These are phyloP conservation scores for Phytophthora melonis DNA, from an alignment of 352 stramenopile species.

Conservation along the genomic window DNA sequence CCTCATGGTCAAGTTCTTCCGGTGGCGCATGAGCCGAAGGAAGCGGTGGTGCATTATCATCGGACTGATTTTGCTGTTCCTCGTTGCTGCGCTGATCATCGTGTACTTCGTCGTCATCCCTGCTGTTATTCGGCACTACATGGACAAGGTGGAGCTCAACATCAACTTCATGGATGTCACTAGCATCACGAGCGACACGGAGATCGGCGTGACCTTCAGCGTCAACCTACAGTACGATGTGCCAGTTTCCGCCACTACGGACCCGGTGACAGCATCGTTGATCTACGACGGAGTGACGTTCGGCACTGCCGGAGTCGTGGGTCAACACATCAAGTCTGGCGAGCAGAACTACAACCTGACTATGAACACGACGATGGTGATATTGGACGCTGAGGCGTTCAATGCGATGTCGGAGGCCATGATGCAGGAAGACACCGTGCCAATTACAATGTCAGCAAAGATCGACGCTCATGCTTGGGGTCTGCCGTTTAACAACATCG, in stretches of 20 bases:
- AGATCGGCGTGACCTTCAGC: slow-evolving; percentile 1
- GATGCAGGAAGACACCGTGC: slow-evolving; percentile 3
- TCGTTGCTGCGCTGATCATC: neutral
- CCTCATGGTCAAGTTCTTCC: neutral
- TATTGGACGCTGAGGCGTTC: neutral
- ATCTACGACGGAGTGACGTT: neutral
- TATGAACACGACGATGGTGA: neutral
- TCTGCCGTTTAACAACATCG: slow-evolving; percentile 2
- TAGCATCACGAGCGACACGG: neutral
- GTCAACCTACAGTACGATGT: slow-evolving; percentile 4
- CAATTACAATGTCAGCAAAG: neutral
- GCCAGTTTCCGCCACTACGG: neutral
- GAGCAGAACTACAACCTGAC: slow-evolving; percentile 5
- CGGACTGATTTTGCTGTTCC: neutral
- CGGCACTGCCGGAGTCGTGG: neutral
- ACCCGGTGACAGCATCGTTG: slow-evolving; percentile 1
- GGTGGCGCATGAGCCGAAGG: slow-evolving; percentile 1
- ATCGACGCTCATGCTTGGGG: slow-evolving; percentile 2
- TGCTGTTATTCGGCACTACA: slow-evolving; percentile 3
- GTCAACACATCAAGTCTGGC: neutral
- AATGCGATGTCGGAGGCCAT: slow-evolving; percentile 3
- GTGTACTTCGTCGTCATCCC: neutral
- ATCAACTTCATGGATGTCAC: slow-evolving; percentile 5
- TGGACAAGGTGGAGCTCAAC: neutral
- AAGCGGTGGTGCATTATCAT: slow-evolving; percentile 3